phyloP scores from a whole-genome alignment of 2,329 filamentous ascomycete species.

The Septoria petroselini region DNA sequence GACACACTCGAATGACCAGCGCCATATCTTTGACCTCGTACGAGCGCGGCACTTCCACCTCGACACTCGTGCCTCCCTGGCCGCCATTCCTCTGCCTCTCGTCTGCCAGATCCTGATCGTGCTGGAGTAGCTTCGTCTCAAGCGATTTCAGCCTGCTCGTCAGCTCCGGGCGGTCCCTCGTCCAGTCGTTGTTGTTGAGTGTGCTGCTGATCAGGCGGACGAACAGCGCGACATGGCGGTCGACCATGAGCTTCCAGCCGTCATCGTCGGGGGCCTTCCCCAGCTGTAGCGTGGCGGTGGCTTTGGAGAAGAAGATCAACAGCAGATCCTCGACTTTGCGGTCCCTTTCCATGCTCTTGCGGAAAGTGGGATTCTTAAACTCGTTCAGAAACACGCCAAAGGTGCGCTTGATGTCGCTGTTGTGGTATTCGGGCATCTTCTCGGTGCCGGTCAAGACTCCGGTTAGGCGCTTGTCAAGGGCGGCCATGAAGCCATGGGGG shows the following conservation, averaged over 20 bases:
- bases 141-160: conserved; percentile 73
- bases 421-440: conserved; percentile 80
- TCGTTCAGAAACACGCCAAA: conserved; percentile 94
- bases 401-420: conserved; percentile 84
- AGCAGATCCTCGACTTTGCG: conserved; percentile 87
- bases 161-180: conserved; percentile 80
- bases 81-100: conserved; percentile 56
- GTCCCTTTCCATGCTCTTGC: conserved; percentile 90
- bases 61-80: conserved; percentile 64
- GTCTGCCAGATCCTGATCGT: conserved; percentile 82
- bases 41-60: conserved; percentile 77
- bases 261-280: conserved; percentile 75
- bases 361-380: conserved; percentile 83
- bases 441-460: conserved; percentile 79
- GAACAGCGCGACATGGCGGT: conserved; percentile 92
- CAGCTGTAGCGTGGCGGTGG: conserved; percentile 84
- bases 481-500: conserved; percentile 67
- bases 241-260: conserved; percentile 85
- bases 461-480: conserved; percentile 73
- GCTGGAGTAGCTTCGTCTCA: conserved; percentile 89
- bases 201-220: conserved; percentile 79
- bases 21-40: conserved; percentile 98
- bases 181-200: conserved; percentile 78
- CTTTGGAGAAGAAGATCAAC: conserved; percentile 92
- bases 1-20: conserved; percentile 80